These are phyloP conservation scores for Calonectria hongkongensis DNA, from an alignment of 2,329 filamentous ascomycete genomes.

Conservation along the genomic window DNA sequence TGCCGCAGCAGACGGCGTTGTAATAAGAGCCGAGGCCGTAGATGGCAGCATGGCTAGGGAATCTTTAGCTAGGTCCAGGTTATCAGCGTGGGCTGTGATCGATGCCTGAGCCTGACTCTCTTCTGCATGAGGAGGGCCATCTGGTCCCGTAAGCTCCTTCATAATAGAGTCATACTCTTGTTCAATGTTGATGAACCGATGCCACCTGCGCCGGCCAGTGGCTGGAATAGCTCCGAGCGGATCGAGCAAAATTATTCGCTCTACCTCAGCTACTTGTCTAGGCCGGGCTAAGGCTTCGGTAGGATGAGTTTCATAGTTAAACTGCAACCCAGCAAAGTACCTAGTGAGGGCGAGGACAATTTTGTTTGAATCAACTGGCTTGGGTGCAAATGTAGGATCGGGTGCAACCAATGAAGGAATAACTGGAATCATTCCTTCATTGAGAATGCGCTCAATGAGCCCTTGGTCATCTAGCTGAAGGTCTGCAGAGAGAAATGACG, in stretches of 20 bases:
- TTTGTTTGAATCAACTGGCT: conserved; percentile 71
- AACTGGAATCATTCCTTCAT: conserved; percentile 61
- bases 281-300: conserved; percentile 56
- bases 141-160: conserved; percentile 71
- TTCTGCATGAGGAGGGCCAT: conserved; percentile 56
- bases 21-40: conserved; percentile 90
- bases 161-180: conserved; percentile 87
- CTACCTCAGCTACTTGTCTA: conserved; percentile 77
- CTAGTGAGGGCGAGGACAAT: conserved; percentile 85
- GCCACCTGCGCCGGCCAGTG: conserved; percentile 61
- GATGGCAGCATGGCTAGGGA: conserved; percentile 86
- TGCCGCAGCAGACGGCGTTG: conserved; percentile 89
- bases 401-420: conserved; percentile 65
- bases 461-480: conserved; percentile 58
- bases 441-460: conserved; percentile 58
- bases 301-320: conserved; percentile 48
- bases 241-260: conserved; percentile 92
- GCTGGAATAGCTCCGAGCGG: conserved; percentile 89
- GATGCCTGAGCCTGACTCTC: conserved; percentile 55
- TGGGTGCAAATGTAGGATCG: conserved; percentile 62
- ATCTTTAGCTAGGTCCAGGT: conserved; percentile 82
- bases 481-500: conserved; percentile 51
- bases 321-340: conserved; percentile 82
- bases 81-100: conserved; percentile 74
- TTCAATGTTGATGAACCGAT: conserved; percentile 89